These are phyloP conservation scores for Keithomyces neogunnii DNA, from an alignment of 2,329 filamentous ascomycete genomes.

Conservation along the genomic window DNA sequence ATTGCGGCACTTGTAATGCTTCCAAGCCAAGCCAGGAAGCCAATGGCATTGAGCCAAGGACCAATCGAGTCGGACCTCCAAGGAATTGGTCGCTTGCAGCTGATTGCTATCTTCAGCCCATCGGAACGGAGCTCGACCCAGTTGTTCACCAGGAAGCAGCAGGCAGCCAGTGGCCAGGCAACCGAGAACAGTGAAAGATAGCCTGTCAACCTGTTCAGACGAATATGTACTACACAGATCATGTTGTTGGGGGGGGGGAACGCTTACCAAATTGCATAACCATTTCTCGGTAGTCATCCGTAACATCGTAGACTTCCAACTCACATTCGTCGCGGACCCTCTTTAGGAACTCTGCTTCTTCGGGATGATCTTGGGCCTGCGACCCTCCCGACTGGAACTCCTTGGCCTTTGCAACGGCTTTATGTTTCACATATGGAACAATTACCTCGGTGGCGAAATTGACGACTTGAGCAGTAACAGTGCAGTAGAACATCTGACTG, in stretches of 20 bases:
- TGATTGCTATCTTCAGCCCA: slow-evolving; percentile 85
- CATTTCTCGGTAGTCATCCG: slow-evolving; percentile 88
- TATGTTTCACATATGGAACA: slow-evolving; percentile 76
- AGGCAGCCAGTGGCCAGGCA: slow-evolving; percentile 86
- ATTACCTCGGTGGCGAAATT: slow-evolving; percentile 79
- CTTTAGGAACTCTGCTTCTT: slow-evolving; percentile 72
- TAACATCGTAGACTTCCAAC: slow-evolving; percentile 80
- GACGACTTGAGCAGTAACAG: slow-evolving; percentile 86
- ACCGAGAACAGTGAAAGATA: slow-evolving; percentile 89
- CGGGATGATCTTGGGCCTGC: slow-evolving; percentile 56
- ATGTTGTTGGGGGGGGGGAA: not conserved
- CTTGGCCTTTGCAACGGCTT: slow-evolving; percentile 70
- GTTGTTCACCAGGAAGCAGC: slow-evolving; percentile 89
- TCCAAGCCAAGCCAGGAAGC: slow-evolving; percentile 89
- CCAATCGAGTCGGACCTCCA: slow-evolving; percentile 91
- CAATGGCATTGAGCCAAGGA: slow-evolving; percentile 78
- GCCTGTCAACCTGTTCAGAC: slow-evolving; percentile 37
- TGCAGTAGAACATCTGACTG: slow-evolving; percentile 92
- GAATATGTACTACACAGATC: not conserved
- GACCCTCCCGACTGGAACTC: slow-evolving; percentile 56
- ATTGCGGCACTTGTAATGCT: slow-evolving; percentile 81
- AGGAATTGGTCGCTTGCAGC: slow-evolving; percentile 82
- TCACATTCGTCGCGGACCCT: slow-evolving; percentile 78
- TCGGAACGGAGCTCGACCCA: slow-evolving; percentile 93
- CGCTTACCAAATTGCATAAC: slow-evolving; percentile 63